phyloP scores from a whole-genome alignment of 2,329 filamentous ascomycete genomes.

The Phyllosticta citriasiana region DNA sequence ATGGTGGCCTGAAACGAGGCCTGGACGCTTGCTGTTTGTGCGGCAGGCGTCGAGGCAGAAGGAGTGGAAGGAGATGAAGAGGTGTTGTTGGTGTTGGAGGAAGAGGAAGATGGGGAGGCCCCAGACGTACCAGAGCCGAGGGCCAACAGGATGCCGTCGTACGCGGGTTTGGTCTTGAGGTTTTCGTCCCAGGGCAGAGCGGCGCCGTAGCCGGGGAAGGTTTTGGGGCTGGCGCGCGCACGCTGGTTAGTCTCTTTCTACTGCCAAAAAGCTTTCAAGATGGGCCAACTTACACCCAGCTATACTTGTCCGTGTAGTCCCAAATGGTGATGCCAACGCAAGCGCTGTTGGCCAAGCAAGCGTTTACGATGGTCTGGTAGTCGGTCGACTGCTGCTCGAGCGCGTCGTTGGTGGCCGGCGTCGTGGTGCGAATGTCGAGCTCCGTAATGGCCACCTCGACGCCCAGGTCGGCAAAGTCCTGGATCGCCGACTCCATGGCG shows the following conservation, averaged over 20 bases:
- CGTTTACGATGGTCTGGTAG: slow-evolving; percentile 35
- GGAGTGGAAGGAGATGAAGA: not conserved
- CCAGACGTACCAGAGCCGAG: slow-evolving; percentile 6
- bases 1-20: not conserved
- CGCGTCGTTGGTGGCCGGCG: slow-evolving; percentile 18
- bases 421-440: slow-evolving; percentile 45
- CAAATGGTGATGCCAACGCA: slow-evolving; percentile 56
- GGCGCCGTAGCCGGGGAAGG: slow-evolving; percentile 33
- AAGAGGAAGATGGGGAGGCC: not conserved
- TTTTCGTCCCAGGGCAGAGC: slow-evolving; percentile 39
- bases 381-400: slow-evolving; percentile 16
- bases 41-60: slow-evolving; percentile 1
- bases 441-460: slow-evolving; percentile 54
- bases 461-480: slow-evolving; percentile 40
- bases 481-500: slow-evolving; percentile 37
- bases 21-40: not conserved
- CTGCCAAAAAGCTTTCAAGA: too few species aligned
- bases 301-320: slow-evolving; percentile 37
- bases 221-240: slow-evolving; percentile 18
- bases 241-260: not conserved
- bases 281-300: slow-evolving; percentile 27
- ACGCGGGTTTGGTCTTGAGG: slow-evolving; percentile 32
- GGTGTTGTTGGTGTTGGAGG: not conserved
- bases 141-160: slow-evolving; percentile 15
- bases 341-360: slow-evolving; percentile 40